Base-by-base conservation (phyloP, 805 yeast species). In the Wilhelminamyces savonicus region DNA sequence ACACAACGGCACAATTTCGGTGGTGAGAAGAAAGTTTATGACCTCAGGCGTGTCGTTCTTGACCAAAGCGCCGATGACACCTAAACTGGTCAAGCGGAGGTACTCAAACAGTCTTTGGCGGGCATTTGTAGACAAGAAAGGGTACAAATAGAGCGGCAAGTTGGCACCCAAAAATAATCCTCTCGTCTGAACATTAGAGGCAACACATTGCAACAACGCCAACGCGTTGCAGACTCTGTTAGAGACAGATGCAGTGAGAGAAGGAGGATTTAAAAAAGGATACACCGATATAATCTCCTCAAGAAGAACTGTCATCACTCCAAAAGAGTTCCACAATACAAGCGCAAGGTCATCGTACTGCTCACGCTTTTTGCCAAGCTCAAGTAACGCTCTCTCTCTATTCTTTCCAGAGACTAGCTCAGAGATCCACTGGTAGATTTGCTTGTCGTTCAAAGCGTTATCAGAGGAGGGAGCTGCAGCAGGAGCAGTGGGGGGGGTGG, bases 21-120 rank as follows among this genome's bases (percentile, higher is more conserved):
- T 92, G n/a, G 95, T 79, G 26, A 90, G 66, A 47, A 90, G 62
- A 50, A 92, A 90, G 39, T 83, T 83, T 39, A 92, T 88, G 25
- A 90, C 97, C 44, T 90, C 95, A 11, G 95, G 86, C 4, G 95
- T 83, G 50, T 90, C 98, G 54, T 88, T 90, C 47, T 92, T 90
- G 16, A 92, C 97, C 32, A 90, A 65, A 0, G 98, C 97, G 13
- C 98, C 98, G 52, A 90, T 84, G 5, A 90, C 98, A 23, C 98
- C 98, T 37, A 90, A 71, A 31, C 95, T 82, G 1, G 98, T 92
- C 40, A 90, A 71, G 40, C 97, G 71, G 47, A 90, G 70, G 53
- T 92, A 92, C 58, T 90, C 98, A 62, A 90, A 92, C 7, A 96
- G 83, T 41, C 96, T 71, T 43, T 86, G 88, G 52, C 88, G 82